A percentile compares a stretch with the other conserved stretches of the same genome.
These are phyloP conservation scores for Gyromitra esculenta DNA, from an alignment of 2,329 filamentous ascomycete genomes.

Conservation along the genomic window DNA sequence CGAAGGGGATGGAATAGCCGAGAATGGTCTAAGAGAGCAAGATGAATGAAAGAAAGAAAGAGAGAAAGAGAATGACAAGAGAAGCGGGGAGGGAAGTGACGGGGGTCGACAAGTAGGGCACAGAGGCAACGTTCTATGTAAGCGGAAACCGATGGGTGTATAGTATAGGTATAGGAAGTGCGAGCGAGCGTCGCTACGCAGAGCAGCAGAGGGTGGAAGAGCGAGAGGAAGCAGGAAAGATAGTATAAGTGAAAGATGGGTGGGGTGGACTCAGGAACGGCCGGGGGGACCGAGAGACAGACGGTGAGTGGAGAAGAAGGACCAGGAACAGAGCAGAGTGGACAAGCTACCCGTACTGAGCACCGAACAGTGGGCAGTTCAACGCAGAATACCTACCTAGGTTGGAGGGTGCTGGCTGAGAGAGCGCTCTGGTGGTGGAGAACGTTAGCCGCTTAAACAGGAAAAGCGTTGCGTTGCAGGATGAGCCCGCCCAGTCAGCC, in stretches of 20 bases:
- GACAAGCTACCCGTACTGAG: constrained; percentile 28
- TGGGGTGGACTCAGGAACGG: constrained; percentile 19
- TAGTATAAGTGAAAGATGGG: constrained; percentile 38
- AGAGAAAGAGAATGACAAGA: constrained; percentile 34
- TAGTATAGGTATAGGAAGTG: background rate
- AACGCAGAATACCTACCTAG: background rate
- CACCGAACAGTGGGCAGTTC: constrained; percentile 30
- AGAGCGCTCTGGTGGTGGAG: constrained; percentile 26
- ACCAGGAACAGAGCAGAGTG: constrained; percentile 36
- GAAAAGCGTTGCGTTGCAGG: constrained; percentile 38
- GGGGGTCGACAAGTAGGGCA: constrained; percentile 8
- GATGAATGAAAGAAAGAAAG: constrained; percentile 8
- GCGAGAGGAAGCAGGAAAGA: constrained; percentile 5
- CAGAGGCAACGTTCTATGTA: constrained; percentile 27
- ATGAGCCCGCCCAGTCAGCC: constrained; percentile 29
- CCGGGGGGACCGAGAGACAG: constrained; percentile 22
- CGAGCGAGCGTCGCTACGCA: constrained; percentile 28
- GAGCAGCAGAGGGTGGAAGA: constrained; percentile 13
- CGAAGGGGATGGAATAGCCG: constrained; percentile 23
- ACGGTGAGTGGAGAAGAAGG: constrained; percentile 8
- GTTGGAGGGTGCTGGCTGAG: constrained; percentile 13
- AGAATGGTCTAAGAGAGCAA: constrained; percentile 23
- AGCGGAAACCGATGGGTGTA: background rate
- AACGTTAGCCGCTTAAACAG: constrained; percentile 41
- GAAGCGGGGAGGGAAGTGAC: background rate